Base-by-base conservation (phyloP, 1,284 basidiomycete genomes). In the Malassezia psittaci region DNA sequence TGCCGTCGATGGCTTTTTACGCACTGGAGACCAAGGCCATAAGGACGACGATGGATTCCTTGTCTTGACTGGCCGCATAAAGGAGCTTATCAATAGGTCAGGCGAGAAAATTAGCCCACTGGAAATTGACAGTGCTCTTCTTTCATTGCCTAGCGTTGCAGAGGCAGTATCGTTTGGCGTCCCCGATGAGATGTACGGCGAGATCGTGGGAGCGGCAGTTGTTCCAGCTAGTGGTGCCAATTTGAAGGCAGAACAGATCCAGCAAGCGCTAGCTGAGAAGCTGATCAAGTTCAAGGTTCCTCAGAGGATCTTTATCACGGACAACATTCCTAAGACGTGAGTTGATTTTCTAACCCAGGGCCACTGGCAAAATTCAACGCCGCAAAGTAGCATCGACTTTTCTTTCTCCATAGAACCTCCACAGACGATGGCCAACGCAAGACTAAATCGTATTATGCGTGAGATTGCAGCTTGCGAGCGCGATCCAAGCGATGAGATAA, bases 401-500 rank as follows among this genome's bases (percentile, higher is more conserved):
- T 52, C 39, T 68, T 24, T 49, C 19, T 9, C 19, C 52, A 44
- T 48, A 37, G 32, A 43, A 43, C 42, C 48, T 49, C 48, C 48
- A 49, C 48, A 32, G 11, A 40, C 9, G n/a, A 79, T 79, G 79
- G 76, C 78, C 15, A 88, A 93, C 75, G 88, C 90, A 52, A 80
- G 90, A 62, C 81, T 90, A 52, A 82, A 90, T 64, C 80, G 90
- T 68, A 85, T 94, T 35, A 88, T 88, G 77, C 93, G 91, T 78
- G 90, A 75, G 62, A 75, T 75, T 53, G 62, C 62, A 87, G 90
- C 93, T 76, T 93, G 89, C 81, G 88, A 90, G 79, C 90, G 85
- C 74, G 90, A 96, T 80, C 88, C 85, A 79, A 81, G 83, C 13
- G 89, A 87, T 33, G 83, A 83, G 57, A 88, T 96, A 72, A 79